Evolutionary conservation across 2,329 filamentous ascomycete species (phyloP), one percentile per base, ranked within the genome.

Genomic region (Cercospora brassicicola): DNA sequence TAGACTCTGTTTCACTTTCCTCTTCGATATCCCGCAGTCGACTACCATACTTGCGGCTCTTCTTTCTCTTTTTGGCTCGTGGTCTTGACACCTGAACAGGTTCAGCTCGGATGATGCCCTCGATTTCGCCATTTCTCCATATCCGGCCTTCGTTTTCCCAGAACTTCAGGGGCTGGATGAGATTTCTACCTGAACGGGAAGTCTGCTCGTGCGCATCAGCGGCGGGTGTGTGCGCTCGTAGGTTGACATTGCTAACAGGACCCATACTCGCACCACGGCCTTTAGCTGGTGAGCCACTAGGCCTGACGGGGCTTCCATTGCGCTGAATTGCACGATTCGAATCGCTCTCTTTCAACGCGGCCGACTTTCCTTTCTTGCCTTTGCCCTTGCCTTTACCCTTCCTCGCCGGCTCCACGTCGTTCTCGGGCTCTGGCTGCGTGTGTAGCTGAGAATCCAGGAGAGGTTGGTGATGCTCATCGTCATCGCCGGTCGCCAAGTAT

Each of bases 131-230:
- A 26, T 88, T 86, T 18, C 86, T 83, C 75, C 89, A 92, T 23
- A 93, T 87, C 57, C 91, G 87, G 64, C 87, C 87, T 78, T 98
- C 94, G 72, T 93, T 93, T 74, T 89, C 89, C 94, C 94, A 98
- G 77, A 87, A 96, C 28, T 92, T 88, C 36, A 97, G 81, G 0
- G 94, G 95, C 68, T 88, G 88, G 69, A 92, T 89, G 9, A 91
- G 92, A 62, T 88, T 87, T 66, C 95, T 88, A 2, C 93, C 94
- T 11, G 90, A 94, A 64, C 93, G 89, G n/a, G 86, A 86, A 61
- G 90, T 91, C 55, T 84, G 86, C 31, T 84, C 83, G 69, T 87
- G 82, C 28, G 81, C 82, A 63, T 88, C 84, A 48, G 80, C 78
- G 13, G 76, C 75, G 6, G 80, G 80, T 23, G 80, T 81, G 30